Base-by-base conservation (phyloP, 768 basidiomycete genomes). In the Daedalea quercina region DNA sequence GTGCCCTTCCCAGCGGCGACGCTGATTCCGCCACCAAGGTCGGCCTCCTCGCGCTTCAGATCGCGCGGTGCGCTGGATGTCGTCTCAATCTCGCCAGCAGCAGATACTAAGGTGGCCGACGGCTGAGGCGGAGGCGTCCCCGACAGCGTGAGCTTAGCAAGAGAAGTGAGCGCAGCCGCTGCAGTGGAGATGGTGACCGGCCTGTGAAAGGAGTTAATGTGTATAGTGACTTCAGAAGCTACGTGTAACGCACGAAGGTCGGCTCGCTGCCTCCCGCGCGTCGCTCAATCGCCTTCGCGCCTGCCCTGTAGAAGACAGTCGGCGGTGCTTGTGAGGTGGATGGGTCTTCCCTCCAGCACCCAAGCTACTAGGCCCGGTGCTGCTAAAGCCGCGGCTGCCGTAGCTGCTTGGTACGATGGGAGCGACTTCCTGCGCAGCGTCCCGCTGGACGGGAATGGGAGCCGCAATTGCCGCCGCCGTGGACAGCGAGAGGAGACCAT, bases 261-360 rank as follows among this genome's bases (percentile, higher is more conserved):
- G 75, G 52, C 73, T 74, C 47, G 85, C 84, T 42, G 89, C 89
- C 67, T 90, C 88, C 46, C 85, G 74, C 23, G 87, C 88, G 66
- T 90, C 89, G 66, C 86, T 89, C 57, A 88, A 65, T 52, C 89
- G 73, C 60, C 89, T 76, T 63, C 81, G 80, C 23, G 79, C 74
- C 67, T 86, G 81, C 19, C 87, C 84, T 11, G 81, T 76, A 0
- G 87, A 89, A 17, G 85, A 82, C 19, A 88, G 69, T 17, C 87
- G 75, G 50, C 88, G 81, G 65, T 88, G 85, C 60, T 85, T 78
- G 54, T 57, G 57, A 11, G 62, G 63, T 44, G 58, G 57, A 33
- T 68, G 67, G 3, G 57, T 59, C 63, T 62, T 67, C 28, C 23
- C 4, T 46, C 50, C 42, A 49, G 28, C 20, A 13, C 50, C 51